Conservation (phyloP, 176 grass and related monocot species). For the Lolium rigidum region DNA sequence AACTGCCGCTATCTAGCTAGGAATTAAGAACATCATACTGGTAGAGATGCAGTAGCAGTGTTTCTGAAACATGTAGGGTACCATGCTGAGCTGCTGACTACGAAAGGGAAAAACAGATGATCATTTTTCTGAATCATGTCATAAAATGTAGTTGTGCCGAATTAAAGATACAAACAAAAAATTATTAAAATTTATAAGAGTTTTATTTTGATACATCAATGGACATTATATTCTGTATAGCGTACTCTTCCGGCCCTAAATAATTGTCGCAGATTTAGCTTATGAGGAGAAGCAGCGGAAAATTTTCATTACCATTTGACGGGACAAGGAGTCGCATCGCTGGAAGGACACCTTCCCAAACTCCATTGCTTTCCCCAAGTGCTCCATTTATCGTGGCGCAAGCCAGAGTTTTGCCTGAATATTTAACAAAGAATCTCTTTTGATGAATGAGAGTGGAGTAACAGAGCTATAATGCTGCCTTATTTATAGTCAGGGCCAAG, state of each 20-base stretch:
- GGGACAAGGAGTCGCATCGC: slow-evolving; percentile 58
- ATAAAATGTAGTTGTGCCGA: slow-evolving; percentile 17
- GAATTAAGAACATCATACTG: neutral
- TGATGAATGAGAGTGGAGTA: slow-evolving; percentile 32
- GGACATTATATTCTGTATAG: neutral
- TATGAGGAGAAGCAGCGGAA: neutral
- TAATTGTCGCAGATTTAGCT: too few species aligned
- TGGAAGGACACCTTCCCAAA: slow-evolving; percentile 61
- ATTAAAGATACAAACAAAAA: neutral
- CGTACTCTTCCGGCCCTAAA: too few species aligned
- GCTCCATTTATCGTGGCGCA: slow-evolving; percentile 52
- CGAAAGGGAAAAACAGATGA: too few species aligned
- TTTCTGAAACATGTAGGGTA: neutral
- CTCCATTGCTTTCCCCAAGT: slow-evolving; percentile 63
- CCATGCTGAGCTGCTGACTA: neutral
- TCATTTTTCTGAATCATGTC: too few species aligned
- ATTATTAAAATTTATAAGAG: neutral
- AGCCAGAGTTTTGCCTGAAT: slow-evolving; percentile 1
- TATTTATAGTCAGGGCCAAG: slow-evolving; percentile 42
- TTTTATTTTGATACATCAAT: neutral
- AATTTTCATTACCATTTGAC: slow-evolving; percentile 52
- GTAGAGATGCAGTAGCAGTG: neutral
- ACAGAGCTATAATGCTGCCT: slow-evolving; percentile 12
- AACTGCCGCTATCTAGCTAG: too few species aligned
- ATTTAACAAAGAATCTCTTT: slow-evolving; percentile 19